A percentile compares a stretch with the other conserved stretches of the same genome.
These are phyloP conservation scores for Schizonepeta tenuifolia DNA, from an alignment of 257 asterid species.

Conservation along the genomic window DNA sequence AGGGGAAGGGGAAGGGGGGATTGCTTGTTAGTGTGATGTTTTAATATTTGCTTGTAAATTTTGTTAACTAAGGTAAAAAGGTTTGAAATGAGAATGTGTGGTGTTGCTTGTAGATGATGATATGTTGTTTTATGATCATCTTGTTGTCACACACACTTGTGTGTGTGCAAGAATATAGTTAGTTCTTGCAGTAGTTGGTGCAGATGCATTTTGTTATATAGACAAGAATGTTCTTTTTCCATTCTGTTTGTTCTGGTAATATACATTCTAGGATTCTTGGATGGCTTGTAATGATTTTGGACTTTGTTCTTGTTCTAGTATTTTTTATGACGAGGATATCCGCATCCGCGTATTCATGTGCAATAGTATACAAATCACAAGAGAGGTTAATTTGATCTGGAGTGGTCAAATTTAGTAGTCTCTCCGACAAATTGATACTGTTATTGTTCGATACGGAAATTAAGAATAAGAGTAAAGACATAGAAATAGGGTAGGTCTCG, in stretches of 20 bases:
- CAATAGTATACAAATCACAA: no score
- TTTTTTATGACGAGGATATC: no score
- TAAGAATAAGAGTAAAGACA: no score
- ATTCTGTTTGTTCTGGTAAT: constrained; percentile 2
- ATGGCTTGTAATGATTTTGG: neutral
- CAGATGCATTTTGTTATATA: constrained; percentile 1
- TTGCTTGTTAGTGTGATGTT: constrained; percentile 35
- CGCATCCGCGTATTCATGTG: no score
- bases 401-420: neutral
- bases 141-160: constrained; percentile 1
- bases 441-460: no score
- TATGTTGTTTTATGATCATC: constrained; percentile 20
- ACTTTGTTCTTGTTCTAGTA: no score
- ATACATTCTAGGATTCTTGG: constrained; percentile 19
- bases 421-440: no score
- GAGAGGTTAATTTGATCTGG: neutral
- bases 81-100: constrained; percentile 29
- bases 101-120: constrained; percentile 34
- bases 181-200: constrained; percentile 31
- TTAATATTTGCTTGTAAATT: constrained; percentile 23
- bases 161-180: constrained; percentile 26
- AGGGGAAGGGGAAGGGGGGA: neutral
- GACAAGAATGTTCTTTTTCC: neutral
- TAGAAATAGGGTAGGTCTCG: no score
- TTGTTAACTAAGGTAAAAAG: constrained; percentile 21